Percentiles rank a stretch among this genome's conserved stretches.
Evolutionary conservation across 2,329 filamentous ascomycete genomes (phyloP).

Genomic region (Esteya vermicola): DNA sequence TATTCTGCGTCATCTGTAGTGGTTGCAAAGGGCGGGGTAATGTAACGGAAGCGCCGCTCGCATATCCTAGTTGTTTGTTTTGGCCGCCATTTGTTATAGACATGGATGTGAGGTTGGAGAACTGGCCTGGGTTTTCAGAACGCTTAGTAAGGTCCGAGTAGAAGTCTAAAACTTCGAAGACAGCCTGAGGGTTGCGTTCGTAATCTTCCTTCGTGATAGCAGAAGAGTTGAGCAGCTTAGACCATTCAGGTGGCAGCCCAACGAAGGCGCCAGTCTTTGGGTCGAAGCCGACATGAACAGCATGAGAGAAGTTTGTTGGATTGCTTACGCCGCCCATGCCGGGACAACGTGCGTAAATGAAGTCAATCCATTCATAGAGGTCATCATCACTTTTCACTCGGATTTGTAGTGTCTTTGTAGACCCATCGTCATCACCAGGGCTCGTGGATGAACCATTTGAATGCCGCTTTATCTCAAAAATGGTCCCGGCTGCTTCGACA

Average conservation of each 20-base stretch:
- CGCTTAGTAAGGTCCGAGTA: constrained; percentile 73
- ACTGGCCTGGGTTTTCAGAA: constrained; percentile 55
- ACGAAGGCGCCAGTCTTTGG: constrained; percentile 91
- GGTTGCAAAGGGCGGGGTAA: constrained; percentile 55
- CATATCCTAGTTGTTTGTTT: constrained; percentile 50
- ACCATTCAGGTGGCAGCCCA: constrained; percentile 90
- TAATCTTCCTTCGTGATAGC: constrained; percentile 98
- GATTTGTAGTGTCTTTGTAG: constrained; percentile 74
- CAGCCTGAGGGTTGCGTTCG: constrained; percentile 84
- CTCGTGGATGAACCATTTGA: constrained; percentile 55
- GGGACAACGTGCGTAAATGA: constrained; percentile 90
- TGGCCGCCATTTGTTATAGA: constrained; percentile 42
- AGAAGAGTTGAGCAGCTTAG: constrained; percentile 86
- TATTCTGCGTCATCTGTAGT: constrained; percentile 19
- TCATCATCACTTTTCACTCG: constrained; percentile 93
- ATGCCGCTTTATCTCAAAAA: constrained; percentile 81
- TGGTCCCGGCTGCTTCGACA: constrained; percentile 80
- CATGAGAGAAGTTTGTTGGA: constrained; percentile 94
- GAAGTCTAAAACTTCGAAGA: constrained; percentile 70
- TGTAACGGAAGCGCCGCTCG: constrained; percentile 43
- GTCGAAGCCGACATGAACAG: constrained; percentile 95
- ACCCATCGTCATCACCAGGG: constrained; percentile 64
- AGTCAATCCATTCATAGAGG: constrained; percentile 97
- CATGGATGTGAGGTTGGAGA: constrained; percentile 53
- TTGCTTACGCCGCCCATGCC: constrained; percentile 98